Base-by-base conservation (phyloP, 345 rosid species). In the Eucalyptus marginata region DNA sequence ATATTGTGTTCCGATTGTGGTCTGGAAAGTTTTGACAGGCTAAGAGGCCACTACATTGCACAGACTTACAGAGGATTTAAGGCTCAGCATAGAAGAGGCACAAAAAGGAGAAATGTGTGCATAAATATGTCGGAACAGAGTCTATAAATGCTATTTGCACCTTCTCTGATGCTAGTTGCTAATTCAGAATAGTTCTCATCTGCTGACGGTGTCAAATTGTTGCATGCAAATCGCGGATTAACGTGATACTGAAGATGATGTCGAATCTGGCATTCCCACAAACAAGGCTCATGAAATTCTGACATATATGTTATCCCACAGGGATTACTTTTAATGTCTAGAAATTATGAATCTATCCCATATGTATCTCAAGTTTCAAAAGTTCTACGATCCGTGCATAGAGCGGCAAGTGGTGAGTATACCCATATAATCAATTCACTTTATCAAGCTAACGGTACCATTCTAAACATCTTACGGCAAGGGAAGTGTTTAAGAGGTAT, bases 141-240 rank as follows among this genome's bases (percentile, higher is more conserved):
- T 76, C 47, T 20, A 10, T 71, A 18, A 20, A 20, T 36, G 11
- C 83, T 36, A 18, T 84, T 84, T 47, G 22, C 54, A 47, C 24
- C 86, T 16, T 84, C 50, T 27, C 86, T 49, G 50, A 13, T 84
- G 86, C 52, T 49, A 46, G 54, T 46, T 14, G 36, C 54, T 25
- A 46, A 25, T 84, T 49, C 86, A 47, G 86, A 49, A 25, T 84
- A 13, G 86, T 46, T 49, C 54, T 71, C 83, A 18, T 47, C 86
- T 3, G 20, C 50, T 84, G 86, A 7, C 54, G 4, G 33, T 46
- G 52, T 46, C 22, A 84, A 49, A 47, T 13, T 44, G 54, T 46
- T 49, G 54, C 33, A 17, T 44, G 90, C 93, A 88, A 36, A 94
- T 94, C 58, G 94, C 94, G 46, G 88, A 96, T 91, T 94, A 76